phyloP scores from a whole-genome alignment of 768 basidiomycete genomes.

The Panaeolus cyanescens region DNA sequence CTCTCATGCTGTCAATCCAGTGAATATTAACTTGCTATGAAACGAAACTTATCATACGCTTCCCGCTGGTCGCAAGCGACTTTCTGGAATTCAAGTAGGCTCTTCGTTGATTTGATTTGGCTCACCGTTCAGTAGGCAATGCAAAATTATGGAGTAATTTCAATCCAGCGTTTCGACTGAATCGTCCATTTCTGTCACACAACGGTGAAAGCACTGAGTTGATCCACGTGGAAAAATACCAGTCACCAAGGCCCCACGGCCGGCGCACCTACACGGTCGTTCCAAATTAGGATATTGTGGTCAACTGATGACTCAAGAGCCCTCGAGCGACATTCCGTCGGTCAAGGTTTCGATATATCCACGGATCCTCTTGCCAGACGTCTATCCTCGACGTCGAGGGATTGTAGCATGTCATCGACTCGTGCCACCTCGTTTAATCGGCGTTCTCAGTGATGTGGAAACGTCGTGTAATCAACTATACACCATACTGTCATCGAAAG shows the following conservation, averaged over 20 bases:
- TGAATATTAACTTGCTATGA: background rate
- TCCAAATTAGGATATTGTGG: background rate
- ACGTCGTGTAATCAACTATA: background rate
- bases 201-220: background rate
- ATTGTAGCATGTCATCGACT: background rate
- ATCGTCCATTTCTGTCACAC: background rate
- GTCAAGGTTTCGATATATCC: background rate
- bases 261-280: background rate
- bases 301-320: background rate
- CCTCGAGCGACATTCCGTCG: background rate
- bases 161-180: background rate
- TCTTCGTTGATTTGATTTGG: background rate
- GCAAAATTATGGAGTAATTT: background rate
- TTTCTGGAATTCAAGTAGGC: background rate
- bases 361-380: background rate
- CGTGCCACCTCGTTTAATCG: background rate
- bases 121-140: background rate
- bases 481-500: background rate
- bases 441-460: slow-evolving; percentile 1
- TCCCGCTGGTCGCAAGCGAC: background rate
- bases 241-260: background rate
- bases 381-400: background rate
- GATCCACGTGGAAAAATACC: slow-evolving; percentile 1
- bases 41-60: background rate
- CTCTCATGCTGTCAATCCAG: background rate